phyloP scores from a whole-genome alignment of 129 eudicot genomes.

The Oenanthe sinensis region DNA sequence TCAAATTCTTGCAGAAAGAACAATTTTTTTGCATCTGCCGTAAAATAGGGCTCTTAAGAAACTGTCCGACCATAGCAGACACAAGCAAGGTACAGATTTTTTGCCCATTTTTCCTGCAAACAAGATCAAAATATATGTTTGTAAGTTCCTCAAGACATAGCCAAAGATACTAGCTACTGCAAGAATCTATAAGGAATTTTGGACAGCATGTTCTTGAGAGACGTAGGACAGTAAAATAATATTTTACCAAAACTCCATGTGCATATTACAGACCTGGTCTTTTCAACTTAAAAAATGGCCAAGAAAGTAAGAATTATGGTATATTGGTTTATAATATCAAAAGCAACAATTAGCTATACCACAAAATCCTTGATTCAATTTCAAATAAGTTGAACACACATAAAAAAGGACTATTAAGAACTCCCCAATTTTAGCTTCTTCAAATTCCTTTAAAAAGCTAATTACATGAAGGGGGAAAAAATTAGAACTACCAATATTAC shows the following conservation, averaged over 20 bases:
- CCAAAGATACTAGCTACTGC: neutral
- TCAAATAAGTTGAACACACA: neutral
- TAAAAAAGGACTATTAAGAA: neutral
- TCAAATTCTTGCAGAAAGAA: neutral
- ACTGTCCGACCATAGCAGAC: conserved; percentile 77
- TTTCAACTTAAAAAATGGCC: neutral
- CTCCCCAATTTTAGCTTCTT: neutral
- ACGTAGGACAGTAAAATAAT: neutral
- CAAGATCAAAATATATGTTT: conserved; percentile 6
- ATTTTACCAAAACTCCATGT: neutral
- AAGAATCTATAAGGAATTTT: neutral
- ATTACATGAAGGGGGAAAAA: neutral
- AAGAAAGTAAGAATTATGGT: neutral
- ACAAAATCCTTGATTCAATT: neutral
- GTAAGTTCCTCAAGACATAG: neutral
- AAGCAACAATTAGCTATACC: neutral
- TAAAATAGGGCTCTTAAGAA: conserved; percentile 24
- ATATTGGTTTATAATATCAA: neutral
- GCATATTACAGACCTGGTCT: neutral
- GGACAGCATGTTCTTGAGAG: neutral
- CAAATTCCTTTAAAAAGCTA: neutral
- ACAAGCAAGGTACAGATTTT: conserved; percentile 64
- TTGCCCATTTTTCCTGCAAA: conserved; percentile 82
- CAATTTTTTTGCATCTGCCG: neutral
- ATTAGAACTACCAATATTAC: neutral